A percentile compares a stretch with the other conserved stretches of the same genome.
Evolutionary conservation across 2,329 filamentous ascomycete genomes (phyloP).

Genomic region (Botrytis elliptica): DNA sequence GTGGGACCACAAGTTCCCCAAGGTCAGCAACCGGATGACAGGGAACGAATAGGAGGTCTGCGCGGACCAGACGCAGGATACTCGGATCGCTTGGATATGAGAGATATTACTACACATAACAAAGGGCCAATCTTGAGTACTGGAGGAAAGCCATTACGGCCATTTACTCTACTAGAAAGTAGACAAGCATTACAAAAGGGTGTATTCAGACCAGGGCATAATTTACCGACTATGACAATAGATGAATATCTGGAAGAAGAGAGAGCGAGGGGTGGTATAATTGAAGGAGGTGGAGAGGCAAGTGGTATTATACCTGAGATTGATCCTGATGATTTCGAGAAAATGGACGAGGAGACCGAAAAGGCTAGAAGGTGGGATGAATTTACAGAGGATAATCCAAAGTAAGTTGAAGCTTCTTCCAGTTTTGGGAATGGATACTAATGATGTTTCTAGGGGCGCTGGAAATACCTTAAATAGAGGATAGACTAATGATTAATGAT

Average conservation of each 20-base stretch:
- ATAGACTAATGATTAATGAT: conserved; percentile 35
- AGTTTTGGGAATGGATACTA: neutral
- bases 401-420: conserved; percentile 40
- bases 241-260: conserved; percentile 98
- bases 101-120: conserved; percentile 50
- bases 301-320: conserved; percentile 66
- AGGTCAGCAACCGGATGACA: conserved; percentile 45
- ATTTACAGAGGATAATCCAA: conserved; percentile 84
- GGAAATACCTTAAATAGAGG: conserved; percentile 84
- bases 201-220: conserved; percentile 89
- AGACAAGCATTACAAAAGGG: conserved; percentile 73
- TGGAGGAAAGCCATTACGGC: conserved; percentile 81
- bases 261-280: conserved; percentile 76
- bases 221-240: conserved; percentile 94
- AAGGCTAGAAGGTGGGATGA: conserved; percentile 97
- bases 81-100: conserved; percentile 71
- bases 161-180: conserved; percentile 81
- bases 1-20: conserved; percentile 45
- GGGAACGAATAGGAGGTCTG: conserved; percentile 44
- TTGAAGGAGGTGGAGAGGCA: conserved; percentile 83
- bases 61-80: conserved; percentile 49
- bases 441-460: conserved; percentile 50
- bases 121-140: conserved; percentile 72
- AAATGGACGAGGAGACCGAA: conserved; percentile 83
- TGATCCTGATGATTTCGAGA: conserved; percentile 89